Conservation (phyloP, 192 early-diverging fungal species). For the Gonapodya sp. region DNA sequence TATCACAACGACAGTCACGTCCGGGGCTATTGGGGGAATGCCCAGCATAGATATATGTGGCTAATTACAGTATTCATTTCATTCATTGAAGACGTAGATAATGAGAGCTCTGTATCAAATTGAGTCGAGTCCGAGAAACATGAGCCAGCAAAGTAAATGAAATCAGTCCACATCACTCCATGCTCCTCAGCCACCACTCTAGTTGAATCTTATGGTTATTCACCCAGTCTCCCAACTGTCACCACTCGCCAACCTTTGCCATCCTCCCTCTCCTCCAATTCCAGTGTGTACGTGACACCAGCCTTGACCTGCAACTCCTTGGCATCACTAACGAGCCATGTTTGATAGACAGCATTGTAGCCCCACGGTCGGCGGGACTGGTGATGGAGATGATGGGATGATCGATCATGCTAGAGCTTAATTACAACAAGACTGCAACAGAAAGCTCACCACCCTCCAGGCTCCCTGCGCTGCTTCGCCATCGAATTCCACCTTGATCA, state of each 20-base stretch:
- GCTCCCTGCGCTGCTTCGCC: not conserved
- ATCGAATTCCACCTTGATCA: not conserved
- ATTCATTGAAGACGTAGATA: too few relatives aligned
- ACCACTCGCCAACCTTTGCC: not conserved
- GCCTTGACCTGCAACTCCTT: not conserved
- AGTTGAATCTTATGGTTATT: too few relatives aligned
- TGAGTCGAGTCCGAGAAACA: too few relatives aligned
- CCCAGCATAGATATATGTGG: too few relatives aligned
- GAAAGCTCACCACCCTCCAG: not conserved
- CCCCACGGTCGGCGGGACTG: conserved; percentile 2
- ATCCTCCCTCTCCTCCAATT: not conserved
- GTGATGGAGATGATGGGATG: not conserved
- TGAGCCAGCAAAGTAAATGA: too few relatives aligned
- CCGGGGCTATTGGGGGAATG: too few relatives aligned
- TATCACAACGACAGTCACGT: too few relatives aligned
- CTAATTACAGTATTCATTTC: too few relatives aligned
- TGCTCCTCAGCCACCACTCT: too few relatives aligned
- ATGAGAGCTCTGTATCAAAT: too few relatives aligned
- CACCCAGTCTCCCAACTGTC: too few relatives aligned
- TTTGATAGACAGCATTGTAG: not conserved
- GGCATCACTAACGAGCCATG: not conserved
- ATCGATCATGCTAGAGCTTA: not conserved
- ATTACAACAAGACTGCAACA: not conserved
- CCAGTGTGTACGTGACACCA: not conserved
- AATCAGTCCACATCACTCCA: too few relatives aligned